A percentile compares a stretch with the other conserved stretches of the same genome.
phyloP scores from a whole-genome alignment of 2,329 filamentous ascomycete genomes.

The Colletotrichum coccodes region DNA sequence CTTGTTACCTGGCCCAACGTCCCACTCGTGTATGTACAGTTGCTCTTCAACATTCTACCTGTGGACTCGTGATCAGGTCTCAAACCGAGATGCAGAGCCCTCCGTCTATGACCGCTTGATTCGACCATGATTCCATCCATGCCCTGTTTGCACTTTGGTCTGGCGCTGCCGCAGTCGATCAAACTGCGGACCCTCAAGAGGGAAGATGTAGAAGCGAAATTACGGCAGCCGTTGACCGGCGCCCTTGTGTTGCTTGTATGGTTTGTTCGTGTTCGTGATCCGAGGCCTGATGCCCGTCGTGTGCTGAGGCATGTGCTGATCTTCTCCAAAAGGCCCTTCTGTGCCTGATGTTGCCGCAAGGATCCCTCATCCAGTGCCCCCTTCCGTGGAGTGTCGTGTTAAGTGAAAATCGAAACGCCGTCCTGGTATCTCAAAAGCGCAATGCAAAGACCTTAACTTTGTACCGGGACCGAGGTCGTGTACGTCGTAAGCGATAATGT shows the following conservation, averaged over 20 bases:
- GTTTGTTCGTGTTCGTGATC: conserved; percentile 20
- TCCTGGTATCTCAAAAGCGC: conserved; percentile 37
- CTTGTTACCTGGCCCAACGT: neutral
- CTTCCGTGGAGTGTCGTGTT: conserved; percentile 2
- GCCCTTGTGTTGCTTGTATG: conserved; percentile 7
- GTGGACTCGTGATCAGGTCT: neutral
- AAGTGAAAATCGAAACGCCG: conserved; percentile 34
- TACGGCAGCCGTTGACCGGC: neutral
- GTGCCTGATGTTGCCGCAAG: neutral
- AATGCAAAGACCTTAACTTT: conserved; percentile 31
- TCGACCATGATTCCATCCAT: neutral
- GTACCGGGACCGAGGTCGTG: conserved; percentile 32
- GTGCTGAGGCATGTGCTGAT: conserved; percentile 10
- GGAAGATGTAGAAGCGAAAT: conserved; percentile 11
- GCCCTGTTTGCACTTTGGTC: neutral
- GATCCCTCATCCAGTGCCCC: conserved; percentile 16
- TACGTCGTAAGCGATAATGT: conserved; percentile 33
- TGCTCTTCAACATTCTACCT: conserved; percentile 12
- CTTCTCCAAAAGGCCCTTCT: neutral
- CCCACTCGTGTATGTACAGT: conserved; percentile 24
- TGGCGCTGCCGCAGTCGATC: neutral
- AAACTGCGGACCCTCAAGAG: neutral
- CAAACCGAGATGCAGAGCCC: neutral
- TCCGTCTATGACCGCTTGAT: neutral
- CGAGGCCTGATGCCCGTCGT: neutral